Evolutionary conservation across 306 rosid genomes (phyloP), one percentile per base, ranked within the genome.

Genomic region (Sesbania bispinosa): DNA sequence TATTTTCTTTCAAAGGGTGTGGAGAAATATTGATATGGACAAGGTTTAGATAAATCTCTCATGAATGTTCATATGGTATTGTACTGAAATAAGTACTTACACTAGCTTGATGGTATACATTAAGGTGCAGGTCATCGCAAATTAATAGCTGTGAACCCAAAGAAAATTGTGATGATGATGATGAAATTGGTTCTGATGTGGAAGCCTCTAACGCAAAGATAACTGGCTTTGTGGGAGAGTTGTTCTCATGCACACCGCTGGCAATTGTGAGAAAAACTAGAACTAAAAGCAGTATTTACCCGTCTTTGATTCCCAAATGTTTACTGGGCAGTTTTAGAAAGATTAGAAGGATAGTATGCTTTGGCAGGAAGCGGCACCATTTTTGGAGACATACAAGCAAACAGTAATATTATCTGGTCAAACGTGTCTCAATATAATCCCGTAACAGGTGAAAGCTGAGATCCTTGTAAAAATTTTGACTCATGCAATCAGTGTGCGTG

Each of bases 311-410:
- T 50, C 81, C 85, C 21, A 74, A 70, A 46, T 79, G 94, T 74
- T 74, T 94, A 46, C 10, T 89, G 48, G 76, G 79, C 18, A 84
- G 96, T 79, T 80, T 88, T 55, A 83, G 84, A 75, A 90, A 87
- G 82, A 70, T 86, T 26, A 64, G 78, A 71, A 88, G 84, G 76
- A 45, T 88, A 36, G 60, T 90, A 41, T 70, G 41, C 73, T 57
- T 76, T 62, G 86, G 85, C 46, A 77, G 83, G 36, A 82, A 63
- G 13, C 83, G 80, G 80, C 82, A 67, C 57, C 23, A 38, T 47
- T 6, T 75, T 43, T 45, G 62, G 21, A 79, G 84, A 58, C 74
- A 69, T 39, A 4, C 62, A 14, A 69, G 61, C 82, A 80, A 72
- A 79, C 80, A 29, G 19, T 29, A 46, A 48, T 61, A 81, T 75